Evolutionary conservation across 768 basidiomycete genomes (phyloP).

Genomic region (Pulveroboletus sp.): DNA sequence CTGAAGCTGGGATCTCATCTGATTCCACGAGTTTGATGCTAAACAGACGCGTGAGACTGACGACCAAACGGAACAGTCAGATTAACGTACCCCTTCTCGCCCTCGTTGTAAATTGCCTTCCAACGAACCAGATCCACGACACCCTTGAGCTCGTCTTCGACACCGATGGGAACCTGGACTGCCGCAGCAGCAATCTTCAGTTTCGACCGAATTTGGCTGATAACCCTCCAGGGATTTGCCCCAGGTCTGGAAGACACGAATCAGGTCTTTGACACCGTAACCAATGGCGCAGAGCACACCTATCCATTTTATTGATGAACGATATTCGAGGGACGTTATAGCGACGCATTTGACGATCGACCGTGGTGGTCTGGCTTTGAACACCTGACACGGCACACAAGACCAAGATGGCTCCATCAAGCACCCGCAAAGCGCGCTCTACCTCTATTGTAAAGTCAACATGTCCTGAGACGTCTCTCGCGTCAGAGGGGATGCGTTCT

Average conservation of each 20-base stretch:
- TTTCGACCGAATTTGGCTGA: constrained; percentile 87
- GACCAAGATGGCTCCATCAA: constrained; percentile 95
- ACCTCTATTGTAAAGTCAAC: constrained; percentile 99
- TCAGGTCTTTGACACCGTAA: background rate
- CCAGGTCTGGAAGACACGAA: constrained; percentile 59
- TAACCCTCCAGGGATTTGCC: constrained; percentile 94
- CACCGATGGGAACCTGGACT: constrained; percentile 92
- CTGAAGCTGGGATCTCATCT: constrained; percentile 80
- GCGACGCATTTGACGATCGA: constrained; percentile 97
- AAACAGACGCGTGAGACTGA: background rate
- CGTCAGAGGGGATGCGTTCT: background rate
- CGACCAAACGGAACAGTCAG: background rate
- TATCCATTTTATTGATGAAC: constrained; percentile 99
- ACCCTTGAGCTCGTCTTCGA: constrained; percentile 80
- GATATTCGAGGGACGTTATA: constrained; percentile 95
- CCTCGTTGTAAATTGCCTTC: constrained; percentile 93
- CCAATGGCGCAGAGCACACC: constrained; percentile 37
- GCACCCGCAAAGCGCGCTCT: constrained; percentile 89
- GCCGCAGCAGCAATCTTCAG: constrained; percentile 91
- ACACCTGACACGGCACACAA: constrained; percentile 97
- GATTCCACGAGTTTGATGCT: constrained; percentile 77
- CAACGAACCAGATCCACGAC: constrained; percentile 92
- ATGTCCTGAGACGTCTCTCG: constrained; percentile 58
- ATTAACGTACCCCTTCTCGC: constrained; percentile 80
- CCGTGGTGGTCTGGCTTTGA: constrained; percentile 96